Evolutionary conservation across 768 basidiomycete genomes (phyloP), one percentile per base, ranked within the genome.

Genomic region (Suillus sp.): DNA sequence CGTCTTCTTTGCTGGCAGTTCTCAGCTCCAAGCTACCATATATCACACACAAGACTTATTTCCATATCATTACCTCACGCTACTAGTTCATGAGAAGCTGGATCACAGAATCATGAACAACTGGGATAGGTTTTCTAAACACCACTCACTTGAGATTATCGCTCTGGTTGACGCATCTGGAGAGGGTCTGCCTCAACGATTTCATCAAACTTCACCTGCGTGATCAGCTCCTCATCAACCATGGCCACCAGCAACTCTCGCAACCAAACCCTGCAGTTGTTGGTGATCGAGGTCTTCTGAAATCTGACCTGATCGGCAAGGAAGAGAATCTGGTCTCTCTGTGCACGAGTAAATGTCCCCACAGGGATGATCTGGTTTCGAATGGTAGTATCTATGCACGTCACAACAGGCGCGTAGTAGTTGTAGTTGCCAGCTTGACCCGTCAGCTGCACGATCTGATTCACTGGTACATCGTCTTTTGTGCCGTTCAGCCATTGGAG

Each of bases 181-280:
- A 69, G 65, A 14, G 68, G 62, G 35, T 64, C 58, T 6, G 25
- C 42, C 40, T 51, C 43, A 14, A 64, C 59, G 4, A 66, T 32
- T 60, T 66, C 38, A 47, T 63, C 61, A 38, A 69, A 69, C 47
- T 30, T 65, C 34, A 18, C 64, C 43, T 66, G 32, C 35, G 68
- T 60, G 13, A 69, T 55, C 43, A 69, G 50, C 25, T 62, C 54
- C 32, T n/a, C 60, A 42, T 62, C 42, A 20, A 67, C 65, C 69
- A 64, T 69, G 22, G 22, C 66, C 63, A 57, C 42, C n/a, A 67
- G 59, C n/a, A 69, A 43, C 11, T 67, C 62, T 32, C 60, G 60
- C 59, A 61, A 64, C 62, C 66, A 69, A 18, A 62, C 62, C 37
- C 56, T 61, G 50, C 69, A 66, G 37, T 58, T 66, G 56, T 70